phyloP scores from a whole-genome alignment of 1,284 basidiomycete genomes.

The Ustanciosporium gigantosporum region DNA sequence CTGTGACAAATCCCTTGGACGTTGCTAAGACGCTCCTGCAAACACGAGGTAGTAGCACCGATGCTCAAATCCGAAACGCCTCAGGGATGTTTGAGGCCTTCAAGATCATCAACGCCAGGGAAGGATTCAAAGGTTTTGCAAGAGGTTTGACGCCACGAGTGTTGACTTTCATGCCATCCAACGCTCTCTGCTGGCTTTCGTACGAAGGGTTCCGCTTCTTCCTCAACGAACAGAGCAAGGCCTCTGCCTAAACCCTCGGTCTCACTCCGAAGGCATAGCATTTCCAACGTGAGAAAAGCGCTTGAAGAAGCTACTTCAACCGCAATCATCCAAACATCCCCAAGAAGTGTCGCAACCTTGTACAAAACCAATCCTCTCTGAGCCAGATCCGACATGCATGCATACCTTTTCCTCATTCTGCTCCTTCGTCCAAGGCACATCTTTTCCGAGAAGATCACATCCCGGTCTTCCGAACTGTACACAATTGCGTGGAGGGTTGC shows the following conservation, averaged over 20 bases:
- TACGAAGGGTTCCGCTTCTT: constrained; percentile 61
- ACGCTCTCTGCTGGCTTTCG: constrained; percentile 89
- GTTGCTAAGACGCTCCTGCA: constrained; percentile 98
- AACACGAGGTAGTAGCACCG: constrained; percentile 82
- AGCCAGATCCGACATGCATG: too few species aligned
- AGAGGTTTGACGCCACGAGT: constrained; percentile 89
- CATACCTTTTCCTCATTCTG: too few species aligned
- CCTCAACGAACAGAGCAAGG: constrained; percentile 45
- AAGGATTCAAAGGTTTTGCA: constrained; percentile 82
- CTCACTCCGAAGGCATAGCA: not conserved
- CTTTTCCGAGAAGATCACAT: too few species aligned
- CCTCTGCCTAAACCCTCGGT: constrained; percentile 14
- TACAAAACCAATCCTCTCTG: too few species aligned
- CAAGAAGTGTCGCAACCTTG: too few species aligned
- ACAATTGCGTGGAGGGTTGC: too few species aligned
- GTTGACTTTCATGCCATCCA: constrained; percentile 93
- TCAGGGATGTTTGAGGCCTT: constrained; percentile 86
- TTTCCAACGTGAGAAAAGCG: not conserved
- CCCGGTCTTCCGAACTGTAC: too few species aligned
- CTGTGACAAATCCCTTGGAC: constrained; percentile 93
- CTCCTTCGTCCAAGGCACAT: too few species aligned
- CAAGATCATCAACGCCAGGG: constrained; percentile 80
- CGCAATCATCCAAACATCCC: too few species aligned
- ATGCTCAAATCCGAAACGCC: constrained; percentile 80
- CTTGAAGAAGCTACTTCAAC: too few species aligned